Conservation (phyloP, 306 rosid species). For the Abrus pulchellus region DNA sequence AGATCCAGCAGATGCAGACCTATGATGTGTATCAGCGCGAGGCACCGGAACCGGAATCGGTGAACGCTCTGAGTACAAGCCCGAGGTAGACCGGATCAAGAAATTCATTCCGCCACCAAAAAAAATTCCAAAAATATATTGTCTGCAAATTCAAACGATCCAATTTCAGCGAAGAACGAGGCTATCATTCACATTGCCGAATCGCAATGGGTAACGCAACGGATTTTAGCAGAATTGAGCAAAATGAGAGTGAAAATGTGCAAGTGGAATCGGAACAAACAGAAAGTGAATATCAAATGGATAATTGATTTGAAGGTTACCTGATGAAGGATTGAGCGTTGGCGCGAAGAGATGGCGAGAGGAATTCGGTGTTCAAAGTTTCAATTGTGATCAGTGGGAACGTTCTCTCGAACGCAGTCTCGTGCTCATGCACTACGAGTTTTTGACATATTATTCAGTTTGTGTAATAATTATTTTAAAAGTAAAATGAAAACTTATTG, state of each 20-base stretch:
- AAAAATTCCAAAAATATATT: not conserved
- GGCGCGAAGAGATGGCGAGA: not conserved
- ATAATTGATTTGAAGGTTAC: slow-evolving; percentile 29
- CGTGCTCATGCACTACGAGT: not conserved
- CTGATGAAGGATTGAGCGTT: slow-evolving; percentile 6
- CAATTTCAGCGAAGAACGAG: slow-evolving; percentile 18
- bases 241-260: slow-evolving; percentile 4
- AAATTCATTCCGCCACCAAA: slow-evolving; percentile 74
- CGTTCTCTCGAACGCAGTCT: not conserved
- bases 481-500: no score
- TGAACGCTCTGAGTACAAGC: slow-evolving; percentile 58
- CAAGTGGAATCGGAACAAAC: slow-evolving; percentile 11
- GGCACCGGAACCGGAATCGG: slow-evolving; percentile 55
- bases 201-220: not conserved
- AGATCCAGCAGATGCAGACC: slow-evolving; percentile 58
- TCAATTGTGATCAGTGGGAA: slow-evolving; percentile 31
- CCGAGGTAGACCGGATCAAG: slow-evolving; percentile 66
- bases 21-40: slow-evolving; percentile 50
- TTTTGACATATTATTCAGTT: not conserved
- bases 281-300: not conserved
- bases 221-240: not conserved
- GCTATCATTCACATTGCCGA: not conserved
- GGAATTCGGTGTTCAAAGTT: not conserved
- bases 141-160: slow-evolving; percentile 48
- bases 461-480: no score